Evolutionary conservation across 208 protist species (phyloP).

Genomic region (Wallacemonas collosoma): DNA sequence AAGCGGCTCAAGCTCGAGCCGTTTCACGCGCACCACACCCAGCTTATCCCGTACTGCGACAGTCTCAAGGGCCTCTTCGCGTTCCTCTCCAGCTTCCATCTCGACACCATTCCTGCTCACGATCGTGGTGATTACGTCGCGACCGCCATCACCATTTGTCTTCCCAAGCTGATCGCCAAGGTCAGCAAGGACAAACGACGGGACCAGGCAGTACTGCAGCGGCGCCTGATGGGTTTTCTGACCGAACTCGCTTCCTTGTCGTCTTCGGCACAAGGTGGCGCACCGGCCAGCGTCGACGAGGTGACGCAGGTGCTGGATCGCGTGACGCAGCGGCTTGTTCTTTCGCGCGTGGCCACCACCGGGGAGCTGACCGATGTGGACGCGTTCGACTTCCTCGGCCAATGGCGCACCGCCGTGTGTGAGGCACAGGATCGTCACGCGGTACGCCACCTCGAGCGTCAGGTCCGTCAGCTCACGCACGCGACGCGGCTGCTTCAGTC

Average conservation of each 20-base stretch:
- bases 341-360: slow-evolving; percentile 41
- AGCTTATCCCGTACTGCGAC: slow-evolving; percentile 81
- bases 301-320: slow-evolving; percentile 68
- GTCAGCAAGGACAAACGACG: slow-evolving; percentile 74
- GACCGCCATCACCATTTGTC: slow-evolving; percentile 60
- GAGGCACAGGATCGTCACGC: slow-evolving; percentile 28
- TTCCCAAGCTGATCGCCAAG: slow-evolving; percentile 77
- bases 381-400: slow-evolving; percentile 26
- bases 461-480: slow-evolving; percentile 57
- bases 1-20: slow-evolving; percentile 74
- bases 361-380: slow-evolving; percentile 5
- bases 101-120: slow-evolving; percentile 59
- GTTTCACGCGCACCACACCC: slow-evolving; percentile 56
- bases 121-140: slow-evolving; percentile 72
- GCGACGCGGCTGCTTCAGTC: slow-evolving; percentile 64
- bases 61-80: slow-evolving; percentile 74
- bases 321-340: slow-evolving; percentile 68
- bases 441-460: slow-evolving; percentile 57
- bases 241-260: slow-evolving; percentile 41
- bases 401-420: slow-evolving; percentile 19
- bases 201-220: slow-evolving; percentile 79
- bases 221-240: slow-evolving; percentile 80
- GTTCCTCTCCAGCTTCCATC: slow-evolving; percentile 80
- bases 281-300: slow-evolving; percentile 8
- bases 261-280: too few relatives aligned